Base-by-base conservation (phyloP, 495 filamentous ascomycete species). In the Rhizodiscina lignyota region DNA sequence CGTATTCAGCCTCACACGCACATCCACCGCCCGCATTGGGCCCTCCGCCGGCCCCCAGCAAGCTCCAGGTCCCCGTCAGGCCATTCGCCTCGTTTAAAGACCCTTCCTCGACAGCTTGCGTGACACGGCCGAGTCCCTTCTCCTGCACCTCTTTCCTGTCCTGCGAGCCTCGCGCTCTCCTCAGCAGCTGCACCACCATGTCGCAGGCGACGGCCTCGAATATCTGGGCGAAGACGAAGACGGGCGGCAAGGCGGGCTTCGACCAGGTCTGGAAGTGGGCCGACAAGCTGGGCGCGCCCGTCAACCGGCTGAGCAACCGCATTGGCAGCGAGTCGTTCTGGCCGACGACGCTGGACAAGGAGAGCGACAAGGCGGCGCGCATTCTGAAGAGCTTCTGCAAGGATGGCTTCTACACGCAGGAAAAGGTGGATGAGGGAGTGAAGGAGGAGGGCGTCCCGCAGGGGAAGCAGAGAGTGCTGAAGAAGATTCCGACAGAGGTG, bases 331-430 rank as follows among this genome's bases (percentile, higher is more conserved):
- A 89, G 49, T 77, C 78, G 3, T 83, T 85, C 50, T 84, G 79
- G 79, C 82, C 82, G 10, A 81, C 76, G 39, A 72, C 64, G 11
- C 61, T 86, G 38, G 82, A 86, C 42, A 78, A 75, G 45, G 82
- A 89, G 59, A 71, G 69, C 53, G 77, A 85, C 54, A 86, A 89
- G 56, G 79, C 79, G 4, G 82, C 82, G 26, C 66, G 82, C 6
- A 86, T 89, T 29, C 50, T 89, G 22, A 66, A 72, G 46, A 79
- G 73, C 41, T 89, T 86, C 53, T 85, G 79, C 60, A 79, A 69
- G 48, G 73, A 78, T 61, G 73, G 73, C 10, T 77, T 78, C 52
- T 77, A 60, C 43, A 43, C 56, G 23, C 57, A 59, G 38, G 56
- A 60, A 30, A 47, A 45, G 13, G 28, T 21, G 4, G 55, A 22